Evolutionary conservation across 2,329 filamentous ascomycete genomes (phyloP), one percentile per base, ranked within the genome.

Genomic region (Pestalotiopsis sp.): DNA sequence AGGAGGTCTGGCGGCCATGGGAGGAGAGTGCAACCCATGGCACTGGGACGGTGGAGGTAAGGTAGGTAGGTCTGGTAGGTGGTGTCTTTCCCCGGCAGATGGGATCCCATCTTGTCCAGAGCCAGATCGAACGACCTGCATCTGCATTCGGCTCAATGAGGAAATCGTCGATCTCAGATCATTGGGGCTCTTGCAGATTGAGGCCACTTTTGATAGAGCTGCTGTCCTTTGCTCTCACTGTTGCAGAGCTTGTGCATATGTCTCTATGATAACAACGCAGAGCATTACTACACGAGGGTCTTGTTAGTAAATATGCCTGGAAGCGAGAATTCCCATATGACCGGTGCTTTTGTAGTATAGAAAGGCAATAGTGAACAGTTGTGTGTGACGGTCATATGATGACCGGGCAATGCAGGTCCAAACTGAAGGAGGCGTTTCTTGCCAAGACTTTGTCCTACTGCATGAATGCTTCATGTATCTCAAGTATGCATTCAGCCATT

Each of bases 111-210:
- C 6, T 52, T 6, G 4, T 40, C 27, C 13, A 12, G 38, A 36
- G 59, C 59, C 27, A 38, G 31, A 38, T 62, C n/a, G n/a, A 62
- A 20, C 59, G 25, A 62, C 59, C 31, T 62, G 59, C 59, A 62
- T 36, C 59, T 62, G 59, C 59, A 62, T 38, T 62, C 27, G 59
- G 31, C 27, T 20, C 14, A 36, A 62, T 62, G 36, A 36, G 59
- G 59, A 62, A 62, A 62, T 12, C 17, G 13, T 38, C 38, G 14
- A 62, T 27, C 36, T 36, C 13, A 36, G 59, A 62, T 62, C 59
- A n/a, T 40, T 27, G 25, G 31, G 58, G 59, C 17, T 62, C 38
- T 27, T 36, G 36, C n/a, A 36, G 59, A 62, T 23, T n/a, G 25
- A 40, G n/a, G 12, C 31, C n/a, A 62, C 36, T 20, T 36, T 40